phyloP scores from a whole-genome alignment of 208 protist genomes.

The Leptomonas seymouri region DNA sequence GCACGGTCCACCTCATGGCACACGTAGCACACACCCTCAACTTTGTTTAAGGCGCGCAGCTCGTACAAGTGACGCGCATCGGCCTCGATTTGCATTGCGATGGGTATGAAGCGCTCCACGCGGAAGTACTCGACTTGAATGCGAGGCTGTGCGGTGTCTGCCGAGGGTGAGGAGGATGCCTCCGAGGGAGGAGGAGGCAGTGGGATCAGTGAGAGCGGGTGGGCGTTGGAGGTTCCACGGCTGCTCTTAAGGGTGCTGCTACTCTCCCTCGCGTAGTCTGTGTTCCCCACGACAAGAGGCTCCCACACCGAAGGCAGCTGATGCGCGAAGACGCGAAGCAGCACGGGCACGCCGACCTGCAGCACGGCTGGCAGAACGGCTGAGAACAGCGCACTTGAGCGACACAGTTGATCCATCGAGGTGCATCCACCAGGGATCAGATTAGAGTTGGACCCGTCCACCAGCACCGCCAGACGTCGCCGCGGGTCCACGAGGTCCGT shows the following conservation, averaged over 20 bases:
- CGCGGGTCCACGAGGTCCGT: constrained; percentile 72
- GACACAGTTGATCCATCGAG: constrained; percentile 19
- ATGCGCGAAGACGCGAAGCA: constrained; percentile 79
- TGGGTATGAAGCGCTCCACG: constrained; percentile 86
- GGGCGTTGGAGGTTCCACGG: neutral
- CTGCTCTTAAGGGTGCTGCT: too few species aligned
- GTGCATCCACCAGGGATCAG: constrained; percentile 31
- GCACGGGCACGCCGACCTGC: constrained; percentile 76
- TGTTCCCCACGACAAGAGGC: constrained; percentile 38
- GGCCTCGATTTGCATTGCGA: constrained; percentile 89
- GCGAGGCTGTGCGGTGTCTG: constrained; percentile 4
- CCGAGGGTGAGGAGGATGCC: neutral
- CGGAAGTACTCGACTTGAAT: constrained; percentile 77
- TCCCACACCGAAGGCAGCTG: constrained; percentile 74
- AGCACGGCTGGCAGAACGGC: constrained; percentile 67
- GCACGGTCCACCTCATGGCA: constrained; percentile 70
- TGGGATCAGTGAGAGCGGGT: neutral
- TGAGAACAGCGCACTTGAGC: constrained; percentile 43
- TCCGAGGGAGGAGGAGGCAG: neutral
- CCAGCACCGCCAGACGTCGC: constrained; percentile 72
- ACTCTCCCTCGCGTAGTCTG: too few species aligned
- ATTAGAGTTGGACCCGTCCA: constrained; percentile 72
- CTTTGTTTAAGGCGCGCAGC: constrained; percentile 68
- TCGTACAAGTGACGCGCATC: constrained; percentile 87
- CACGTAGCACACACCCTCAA: constrained; percentile 86